These are phyloP conservation scores for Hymenoscyphus infarciens DNA, from an alignment of 2,329 filamentous ascomycete species.

Conservation along the genomic window DNA sequence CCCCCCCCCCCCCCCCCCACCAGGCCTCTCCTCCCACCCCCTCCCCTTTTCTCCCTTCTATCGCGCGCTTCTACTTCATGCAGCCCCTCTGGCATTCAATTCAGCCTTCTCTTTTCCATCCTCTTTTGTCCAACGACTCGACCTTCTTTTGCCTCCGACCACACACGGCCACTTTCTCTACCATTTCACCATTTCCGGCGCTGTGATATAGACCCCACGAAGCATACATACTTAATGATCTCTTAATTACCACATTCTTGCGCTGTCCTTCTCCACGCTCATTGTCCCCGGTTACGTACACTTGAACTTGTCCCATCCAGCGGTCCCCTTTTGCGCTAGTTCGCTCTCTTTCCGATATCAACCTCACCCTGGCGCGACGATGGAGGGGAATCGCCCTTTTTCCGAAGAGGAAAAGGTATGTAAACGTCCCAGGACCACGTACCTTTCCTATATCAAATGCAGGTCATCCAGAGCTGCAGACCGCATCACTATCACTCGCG, in stretches of 20 bases:
- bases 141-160: conserved; percentile 22
- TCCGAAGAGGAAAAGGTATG: conserved; percentile 35
- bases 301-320: conserved; percentile 13
- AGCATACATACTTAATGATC: conserved; percentile 31
- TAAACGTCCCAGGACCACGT: conserved; percentile 12
- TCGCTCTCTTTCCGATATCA: conserved; percentile 9
- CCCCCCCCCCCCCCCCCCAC: neutral
- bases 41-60: neutral
- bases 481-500: conserved; percentile 19
- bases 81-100: conserved; percentile 15
- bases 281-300: conserved; percentile 11
- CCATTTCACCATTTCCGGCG: conserved; percentile 16
- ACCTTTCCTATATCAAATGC: conserved; percentile 3
- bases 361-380: conserved; percentile 12
- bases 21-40: neutral
- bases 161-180: conserved; percentile 16
- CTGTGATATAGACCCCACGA: conserved; percentile 15
- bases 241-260: conserved; percentile 19
- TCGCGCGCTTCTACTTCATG: conserved; percentile 13
- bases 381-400: conserved; percentile 28
- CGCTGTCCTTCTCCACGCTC: conserved; percentile 21
- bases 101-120: conserved; percentile 21
- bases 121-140: conserved; percentile 19
- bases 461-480: conserved; percentile 7
- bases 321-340: conserved; percentile 15